Evolutionary conservation across 805 yeast species (phyloP).

Genomic region (Schwanniomyces sp.): DNA sequence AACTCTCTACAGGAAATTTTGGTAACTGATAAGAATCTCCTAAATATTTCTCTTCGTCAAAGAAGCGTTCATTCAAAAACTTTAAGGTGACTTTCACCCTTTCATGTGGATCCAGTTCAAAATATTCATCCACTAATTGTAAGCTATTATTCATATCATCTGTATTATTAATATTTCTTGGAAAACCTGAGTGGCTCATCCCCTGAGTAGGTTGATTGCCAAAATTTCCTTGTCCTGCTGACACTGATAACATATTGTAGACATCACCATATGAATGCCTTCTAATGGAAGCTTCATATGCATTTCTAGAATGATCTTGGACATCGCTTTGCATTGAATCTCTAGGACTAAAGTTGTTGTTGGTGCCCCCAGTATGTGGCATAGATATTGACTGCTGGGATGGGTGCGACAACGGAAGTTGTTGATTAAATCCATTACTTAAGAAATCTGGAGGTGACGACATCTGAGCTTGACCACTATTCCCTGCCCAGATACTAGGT

Average conservation of each 20-base stretch:
- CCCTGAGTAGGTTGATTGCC: neutral
- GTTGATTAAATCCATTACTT: slow-evolving; percentile 2
- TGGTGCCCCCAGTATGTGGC: neutral
- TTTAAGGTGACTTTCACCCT: slow-evolving; percentile 36
- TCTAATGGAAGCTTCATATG: slow-evolving; percentile 8
- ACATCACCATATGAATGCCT: slow-evolving; percentile 12
- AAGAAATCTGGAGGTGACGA: slow-evolving; percentile 5
- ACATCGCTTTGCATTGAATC: neutral
- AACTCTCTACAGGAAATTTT: slow-evolving; percentile 34
- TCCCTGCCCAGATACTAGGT: slow-evolving; percentile 4
- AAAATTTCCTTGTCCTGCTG: neutral
- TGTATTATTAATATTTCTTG: slow-evolving; percentile 1
- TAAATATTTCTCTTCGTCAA: slow-evolving; percentile 28
- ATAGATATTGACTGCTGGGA: slow-evolving; percentile 3
- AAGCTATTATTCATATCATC: slow-evolving; percentile 10
- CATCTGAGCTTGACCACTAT: neutral
- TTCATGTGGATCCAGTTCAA: slow-evolving; percentile 36
- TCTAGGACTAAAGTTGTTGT: slow-evolving; percentile 5
- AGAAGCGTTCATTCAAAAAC: slow-evolving; percentile 26
- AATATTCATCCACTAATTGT: slow-evolving; percentile 30
- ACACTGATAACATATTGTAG: slow-evolving; percentile 1
- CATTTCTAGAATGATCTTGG: neutral
- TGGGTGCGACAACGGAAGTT: neutral
- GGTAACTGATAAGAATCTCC: slow-evolving; percentile 34
- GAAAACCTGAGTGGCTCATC: neutral